A percentile compares a stretch with the other conserved stretches of the same genome.
Conservation (phyloP, 2,329 filamentous ascomycete genomes). For the Capronia epimyces region DNA sequence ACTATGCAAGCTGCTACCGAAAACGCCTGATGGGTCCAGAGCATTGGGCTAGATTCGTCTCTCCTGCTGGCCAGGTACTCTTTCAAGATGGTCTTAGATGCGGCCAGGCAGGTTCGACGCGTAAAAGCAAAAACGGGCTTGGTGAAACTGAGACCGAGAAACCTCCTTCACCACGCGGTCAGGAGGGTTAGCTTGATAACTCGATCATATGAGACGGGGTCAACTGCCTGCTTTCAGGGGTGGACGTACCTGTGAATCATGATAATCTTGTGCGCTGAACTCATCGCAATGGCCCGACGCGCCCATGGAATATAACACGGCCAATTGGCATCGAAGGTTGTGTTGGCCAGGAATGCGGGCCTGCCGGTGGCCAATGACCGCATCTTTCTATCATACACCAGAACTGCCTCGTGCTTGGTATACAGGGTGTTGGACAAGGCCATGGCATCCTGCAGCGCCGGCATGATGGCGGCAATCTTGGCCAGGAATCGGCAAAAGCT, state of each 20-base stretch:
- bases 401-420: constrained; percentile 39
- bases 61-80: constrained; percentile 35
- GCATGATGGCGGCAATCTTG: constrained; percentile 37
- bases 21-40: constrained; percentile 42
- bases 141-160: constrained; percentile 40
- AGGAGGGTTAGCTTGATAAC: not conserved
- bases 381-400: constrained; percentile 39
- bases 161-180: constrained; percentile 31
- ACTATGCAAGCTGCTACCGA: constrained; percentile 38
- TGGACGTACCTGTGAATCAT: constrained; percentile 20
- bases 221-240: not conserved
- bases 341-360: constrained; percentile 35
- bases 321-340: constrained; percentile 36
- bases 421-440: constrained; percentile 34
- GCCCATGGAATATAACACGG: constrained; percentile 40
- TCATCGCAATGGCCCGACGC: constrained; percentile 37
- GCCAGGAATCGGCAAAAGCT: constrained; percentile 38
- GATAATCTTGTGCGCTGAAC: constrained; percentile 28
- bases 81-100: constrained; percentile 40
- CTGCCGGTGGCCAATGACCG: constrained; percentile 33
- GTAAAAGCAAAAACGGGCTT: constrained; percentile 39
- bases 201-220: not conserved
- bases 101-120: constrained; percentile 39
- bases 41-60: constrained; percentile 35
- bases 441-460: constrained; percentile 38